phyloP scores from a whole-genome alignment of 1,284 basidiomycete species.

The Cutaneotrichosporon sp. region DNA sequence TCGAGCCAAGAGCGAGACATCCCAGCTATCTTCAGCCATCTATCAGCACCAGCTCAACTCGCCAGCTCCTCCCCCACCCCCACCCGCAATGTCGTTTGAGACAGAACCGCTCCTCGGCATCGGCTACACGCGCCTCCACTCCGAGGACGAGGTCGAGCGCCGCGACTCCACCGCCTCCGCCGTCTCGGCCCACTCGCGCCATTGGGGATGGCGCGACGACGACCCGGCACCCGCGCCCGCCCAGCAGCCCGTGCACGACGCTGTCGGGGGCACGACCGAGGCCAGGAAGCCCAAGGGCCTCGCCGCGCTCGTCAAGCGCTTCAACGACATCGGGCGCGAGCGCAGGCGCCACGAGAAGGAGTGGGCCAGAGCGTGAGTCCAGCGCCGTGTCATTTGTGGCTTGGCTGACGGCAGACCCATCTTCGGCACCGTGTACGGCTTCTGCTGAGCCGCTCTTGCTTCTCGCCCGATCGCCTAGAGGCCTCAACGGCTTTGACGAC shows the following conservation, averaged over 20 bases:
- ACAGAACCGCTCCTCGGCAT: not conserved
- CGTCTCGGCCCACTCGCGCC: not conserved
- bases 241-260: not conserved
- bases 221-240: not conserved
- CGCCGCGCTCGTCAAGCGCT: not conserved
- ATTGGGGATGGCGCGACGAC: not conserved
- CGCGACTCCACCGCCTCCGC: not conserved
- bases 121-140: not conserved
- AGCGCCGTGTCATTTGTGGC: not conserved
- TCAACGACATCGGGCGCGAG: not conserved
- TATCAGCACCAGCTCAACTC: not conserved
- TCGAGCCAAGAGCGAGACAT: too few relatives aligned
- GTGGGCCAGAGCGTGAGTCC: not conserved
- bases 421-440: not conserved
- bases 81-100: not conserved
- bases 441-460: not conserved
- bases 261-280: not conserved
- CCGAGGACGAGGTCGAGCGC: not conserved
- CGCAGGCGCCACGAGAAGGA: not conserved
- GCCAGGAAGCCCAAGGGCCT: not conserved
- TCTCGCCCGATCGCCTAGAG: too few relatives aligned
- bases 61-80: not conserved
- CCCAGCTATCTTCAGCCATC: not conserved
- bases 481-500: too few relatives aligned
- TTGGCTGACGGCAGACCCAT: slow-evolving; percentile 2